A percentile compares a stretch with the other conserved stretches of the same genome.
Conservation (phyloP, 2,329 filamentous ascomycete species). For the Ceratocystis ficicola region DNA sequence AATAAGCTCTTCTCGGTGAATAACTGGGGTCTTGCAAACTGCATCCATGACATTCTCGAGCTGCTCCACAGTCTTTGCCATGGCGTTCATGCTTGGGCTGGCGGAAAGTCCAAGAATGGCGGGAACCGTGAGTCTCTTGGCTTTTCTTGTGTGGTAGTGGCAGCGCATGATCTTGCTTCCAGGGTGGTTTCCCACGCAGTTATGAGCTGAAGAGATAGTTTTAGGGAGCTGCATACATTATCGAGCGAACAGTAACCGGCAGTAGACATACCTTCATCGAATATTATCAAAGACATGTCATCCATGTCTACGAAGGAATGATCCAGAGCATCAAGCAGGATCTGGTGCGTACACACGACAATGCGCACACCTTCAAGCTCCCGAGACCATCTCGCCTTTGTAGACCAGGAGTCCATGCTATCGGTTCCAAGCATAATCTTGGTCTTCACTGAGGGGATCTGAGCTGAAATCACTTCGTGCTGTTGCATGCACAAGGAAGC, state of each 20-base stretch:
- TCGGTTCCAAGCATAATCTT: constrained; percentile 56
- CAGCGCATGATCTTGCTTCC: constrained; percentile 60
- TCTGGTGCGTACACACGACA: constrained; percentile 66
- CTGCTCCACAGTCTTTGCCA: constrained; percentile 40
- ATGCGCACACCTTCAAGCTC: constrained; percentile 53
- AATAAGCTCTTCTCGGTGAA: constrained; percentile 58
- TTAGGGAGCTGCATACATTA: background rate
- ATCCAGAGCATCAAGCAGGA: constrained; percentile 59
- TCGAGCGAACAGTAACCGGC: no score
- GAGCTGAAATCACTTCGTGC: constrained; percentile 43
- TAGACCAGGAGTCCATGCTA: constrained; percentile 61
- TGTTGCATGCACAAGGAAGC: constrained; percentile 58
- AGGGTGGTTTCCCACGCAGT: constrained; percentile 53
- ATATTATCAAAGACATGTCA: constrained; percentile 55
- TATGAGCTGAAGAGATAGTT: constrained; percentile 46
- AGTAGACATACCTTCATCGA: constrained; percentile 61
- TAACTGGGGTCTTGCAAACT: constrained; percentile 53
- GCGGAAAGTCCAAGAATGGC: constrained; percentile 68
- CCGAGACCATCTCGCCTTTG: constrained; percentile 52
- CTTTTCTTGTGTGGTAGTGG: constrained; percentile 49
- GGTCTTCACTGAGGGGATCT: constrained; percentile 48
- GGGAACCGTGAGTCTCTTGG: constrained; percentile 37
- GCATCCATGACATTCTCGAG: constrained; percentile 62
- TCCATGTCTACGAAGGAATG: constrained; percentile 61
- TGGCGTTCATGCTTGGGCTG: constrained; percentile 57